phyloP scores from a whole-genome alignment of 306 rosid species.

The Carpinus fangiana region DNA sequence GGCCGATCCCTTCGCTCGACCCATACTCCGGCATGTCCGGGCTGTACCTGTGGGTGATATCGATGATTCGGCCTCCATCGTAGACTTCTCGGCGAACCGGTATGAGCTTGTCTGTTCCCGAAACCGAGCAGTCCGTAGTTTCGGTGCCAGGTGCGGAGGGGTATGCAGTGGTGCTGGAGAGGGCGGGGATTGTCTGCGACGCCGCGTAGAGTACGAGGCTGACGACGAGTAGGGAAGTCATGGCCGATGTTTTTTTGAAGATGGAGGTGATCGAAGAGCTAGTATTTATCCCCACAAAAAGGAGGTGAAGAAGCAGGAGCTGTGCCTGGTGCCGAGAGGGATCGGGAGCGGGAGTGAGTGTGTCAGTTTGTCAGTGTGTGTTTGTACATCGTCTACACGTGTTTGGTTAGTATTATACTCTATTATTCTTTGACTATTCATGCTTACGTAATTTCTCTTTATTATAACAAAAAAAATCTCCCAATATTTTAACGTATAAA shows the following conservation, averaged over 20 bases:
- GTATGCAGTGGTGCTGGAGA: slow-evolving; percentile 39
- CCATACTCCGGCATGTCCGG: slow-evolving; percentile 62
- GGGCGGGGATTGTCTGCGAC: slow-evolving; percentile 24
- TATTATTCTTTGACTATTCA: too few relatives aligned
- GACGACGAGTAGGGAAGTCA: slow-evolving; percentile 19
- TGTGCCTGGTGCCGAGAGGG: too few relatives aligned
- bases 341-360: too few relatives aligned
- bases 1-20: slow-evolving; percentile 62
- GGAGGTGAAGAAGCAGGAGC: not conserved
- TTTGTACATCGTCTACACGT: too few relatives aligned
- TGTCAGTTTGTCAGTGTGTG: too few relatives aligned
- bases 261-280: not conserved
- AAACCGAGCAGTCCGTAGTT: slow-evolving; percentile 23
- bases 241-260: slow-evolving; percentile 3
- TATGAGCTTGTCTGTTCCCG: slow-evolving; percentile 21
- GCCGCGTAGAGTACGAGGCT: slow-evolving; percentile 32
- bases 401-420: too few relatives aligned
- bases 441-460: too few relatives aligned
- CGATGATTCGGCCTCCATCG: slow-evolving; percentile 61
- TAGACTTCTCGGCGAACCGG: slow-evolving; percentile 85
- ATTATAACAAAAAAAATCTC: too few relatives aligned
- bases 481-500: too few relatives aligned
- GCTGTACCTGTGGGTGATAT: slow-evolving; percentile 57
- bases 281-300: too few relatives aligned
- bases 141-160: slow-evolving; percentile 57